Base-by-base conservation (phyloP, 257 asterid species). In the Gentiana macrophylla region DNA sequence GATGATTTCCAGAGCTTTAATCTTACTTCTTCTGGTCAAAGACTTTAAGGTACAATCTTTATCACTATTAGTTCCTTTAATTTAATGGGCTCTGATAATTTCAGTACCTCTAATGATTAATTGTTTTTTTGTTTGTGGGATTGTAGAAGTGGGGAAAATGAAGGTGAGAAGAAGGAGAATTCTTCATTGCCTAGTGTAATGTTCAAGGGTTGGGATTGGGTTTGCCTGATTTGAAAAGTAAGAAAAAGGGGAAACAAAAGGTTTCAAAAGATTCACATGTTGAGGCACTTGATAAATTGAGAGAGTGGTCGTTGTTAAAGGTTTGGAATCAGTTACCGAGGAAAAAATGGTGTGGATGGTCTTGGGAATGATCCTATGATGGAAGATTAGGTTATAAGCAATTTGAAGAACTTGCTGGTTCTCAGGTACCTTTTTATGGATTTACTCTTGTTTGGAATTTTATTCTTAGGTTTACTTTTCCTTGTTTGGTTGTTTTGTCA, bases 1-100 rank as follows among this genome's bases (percentile, higher is more conserved):
- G 97, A 92, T 86, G 99, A 92, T 84, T 92, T 92, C 68, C 95
- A 86, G 86, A 83, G 62, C 76, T 87, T 88, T 74, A 88, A 88
- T 72, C 83, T 92, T 64, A 38, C 84, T 61, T 70, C 95, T 72
- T 75, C 86, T 63, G 76, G 24, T 24, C 24, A 24, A 24, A 24
- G 24, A 24, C 84, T 53, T 95, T 73, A 77, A 83, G 94, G 99
- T 86, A 53, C 56, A 37, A 43, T 55, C 53, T 57, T 59, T 37
- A 61, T 64, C 45, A 24, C 52, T 52, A 6, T 46, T 59, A 6
- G 6, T 35, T 13, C 52, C n/a, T 2, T 44, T 32, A 12, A 52
- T 12, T 51, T 32, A 48, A 12, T 68, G 15, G 61, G 36, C 10
- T 63, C 63, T 36, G 37, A n/a, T 66, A 15, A 50, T 6, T 52